Base-by-base conservation (phyloP, 2,329 filamentous ascomycete species). In the Lachnellula occidentalis region DNA sequence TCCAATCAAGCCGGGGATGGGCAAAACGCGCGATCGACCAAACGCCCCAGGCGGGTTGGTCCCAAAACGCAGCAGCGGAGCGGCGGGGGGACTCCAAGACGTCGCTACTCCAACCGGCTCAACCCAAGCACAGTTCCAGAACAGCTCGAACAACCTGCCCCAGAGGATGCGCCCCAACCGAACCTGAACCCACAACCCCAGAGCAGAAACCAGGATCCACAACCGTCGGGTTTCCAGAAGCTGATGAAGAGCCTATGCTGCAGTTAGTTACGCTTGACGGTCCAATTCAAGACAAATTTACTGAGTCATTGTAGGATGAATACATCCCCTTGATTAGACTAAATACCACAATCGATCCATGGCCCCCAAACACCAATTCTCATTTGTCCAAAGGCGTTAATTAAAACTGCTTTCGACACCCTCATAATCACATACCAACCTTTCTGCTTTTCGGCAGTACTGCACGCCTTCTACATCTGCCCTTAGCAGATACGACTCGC, bases 41-140 rank as follows among this genome's bases (percentile, higher is more conserved):
- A 92, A 82, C 83, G 87, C 76, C 74, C 82, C 81, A 78, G 87
- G 82, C 78, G 85, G 81, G 69, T 81, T 86, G 72, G 80, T 81
- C 72, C 79, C 82, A 69, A 88, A 92, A 78, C 84, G 90, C 76
- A 83, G 82, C 74, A 91, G 85, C 80, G 85, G 80, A 76, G 77
- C 66, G 64, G 80, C 78, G 75, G 83, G 83, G 78, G 84, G 81
- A 71, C 79, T 85, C 67, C 80, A 85, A 71, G 89, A 95, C 71
- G 83, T 87, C 72, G 83, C 84, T 68, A 92, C 92, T 61, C 89
- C 91, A 65, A 87, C 92, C 69, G 90, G 88, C 66, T 96, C 90
- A 69, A 96, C 90, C 61, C 90, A 95, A 73, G 92, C 92, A 63
- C 92, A 96, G 71, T 96, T 96, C 79, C 91, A 95, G 77, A 92